Evolutionary conservation across 2,329 filamentous ascomycete species (phyloP).

Genomic region (Lasiodiplodia hormozganensis): DNA sequence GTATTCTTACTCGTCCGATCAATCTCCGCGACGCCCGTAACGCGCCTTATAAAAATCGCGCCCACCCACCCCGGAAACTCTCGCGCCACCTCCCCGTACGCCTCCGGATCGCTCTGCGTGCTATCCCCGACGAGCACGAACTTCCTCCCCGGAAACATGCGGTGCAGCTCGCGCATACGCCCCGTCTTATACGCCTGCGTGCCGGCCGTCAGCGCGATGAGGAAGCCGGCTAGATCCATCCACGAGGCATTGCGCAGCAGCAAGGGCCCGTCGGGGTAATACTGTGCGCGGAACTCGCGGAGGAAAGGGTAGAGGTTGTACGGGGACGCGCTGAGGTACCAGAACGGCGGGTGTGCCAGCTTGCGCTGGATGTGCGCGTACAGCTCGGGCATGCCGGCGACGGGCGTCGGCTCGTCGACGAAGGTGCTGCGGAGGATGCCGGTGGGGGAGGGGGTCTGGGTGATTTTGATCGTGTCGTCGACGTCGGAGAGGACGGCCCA

Average conservation of each 20-base stretch:
- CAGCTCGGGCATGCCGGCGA: conserved; percentile 83
- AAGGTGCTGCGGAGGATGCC: conserved; percentile 88
- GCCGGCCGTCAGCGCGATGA: conserved; percentile 78
- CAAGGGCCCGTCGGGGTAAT: conserved; percentile 80
- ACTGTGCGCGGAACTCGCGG: conserved; percentile 70
- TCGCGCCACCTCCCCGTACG: conserved; percentile 80
- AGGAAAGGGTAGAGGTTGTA: conserved; percentile 95
- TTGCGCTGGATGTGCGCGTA: conserved; percentile 70
- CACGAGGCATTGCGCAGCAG: conserved; percentile 85
- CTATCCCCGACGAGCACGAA: conserved; percentile 89
- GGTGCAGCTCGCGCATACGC: conserved; percentile 77
- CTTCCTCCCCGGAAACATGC: conserved; percentile 78
- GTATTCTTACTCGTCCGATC: conserved; percentile 72
- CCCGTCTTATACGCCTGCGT: conserved; percentile 87
- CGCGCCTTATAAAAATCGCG: conserved; percentile 85
- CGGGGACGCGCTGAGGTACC: conserved; percentile 91
- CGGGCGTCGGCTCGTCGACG: conserved; percentile 72
- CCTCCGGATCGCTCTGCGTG: conserved; percentile 89
- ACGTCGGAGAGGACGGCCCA: conserved; percentile 90
- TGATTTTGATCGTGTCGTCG: conserved; percentile 95
- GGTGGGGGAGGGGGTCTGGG: conserved; percentile 77
- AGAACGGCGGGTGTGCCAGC: conserved; percentile 74
- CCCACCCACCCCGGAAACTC: conserved; percentile 77
- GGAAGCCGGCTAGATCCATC: conserved; percentile 81
- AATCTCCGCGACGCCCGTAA: conserved; percentile 77